Conservation (phyloP, 306 rosid genomes). For the Mimosa bimucronata region DNA sequence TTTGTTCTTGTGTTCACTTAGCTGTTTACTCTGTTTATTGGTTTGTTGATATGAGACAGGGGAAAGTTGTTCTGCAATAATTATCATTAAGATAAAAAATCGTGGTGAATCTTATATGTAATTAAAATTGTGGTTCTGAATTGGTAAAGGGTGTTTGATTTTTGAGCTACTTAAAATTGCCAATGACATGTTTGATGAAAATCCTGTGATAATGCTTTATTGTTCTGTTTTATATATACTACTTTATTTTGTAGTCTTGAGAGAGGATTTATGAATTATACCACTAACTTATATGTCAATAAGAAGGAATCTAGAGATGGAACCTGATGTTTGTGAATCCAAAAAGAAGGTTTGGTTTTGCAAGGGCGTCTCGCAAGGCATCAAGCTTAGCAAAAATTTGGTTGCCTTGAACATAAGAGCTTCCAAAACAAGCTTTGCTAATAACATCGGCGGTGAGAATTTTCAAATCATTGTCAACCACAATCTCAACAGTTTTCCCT, state of each 20-base stretch:
- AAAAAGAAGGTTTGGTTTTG: slow-evolving; percentile 36
- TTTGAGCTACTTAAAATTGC: neutral
- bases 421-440: slow-evolving; percentile 49
- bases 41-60: neutral
- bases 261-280: neutral
- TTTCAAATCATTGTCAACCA: slow-evolving; percentile 39
- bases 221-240: neutral
- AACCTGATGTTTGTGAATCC: slow-evolving; percentile 41
- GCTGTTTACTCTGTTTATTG: neutral
- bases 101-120: neutral
- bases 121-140: neutral
- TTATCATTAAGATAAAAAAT: neutral
- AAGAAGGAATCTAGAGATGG: neutral
- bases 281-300: neutral
- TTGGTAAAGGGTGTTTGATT: neutral
- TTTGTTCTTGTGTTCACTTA: neutral
- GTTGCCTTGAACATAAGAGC: slow-evolving; percentile 42
- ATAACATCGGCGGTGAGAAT: slow-evolving; percentile 36
- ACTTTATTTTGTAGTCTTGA: neutral
- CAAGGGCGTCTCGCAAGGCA: slow-evolving; percentile 28
- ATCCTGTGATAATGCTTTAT: neutral
- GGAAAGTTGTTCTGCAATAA: neutral
- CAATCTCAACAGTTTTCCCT: slow-evolving; percentile 33
- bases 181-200: neutral
- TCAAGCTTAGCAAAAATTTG: slow-evolving; percentile 42